Evolutionary conservation across 1,139 yeast species (phyloP), one percentile per base, ranked within the genome.

Genomic region (Taphrina deformans): DNA sequence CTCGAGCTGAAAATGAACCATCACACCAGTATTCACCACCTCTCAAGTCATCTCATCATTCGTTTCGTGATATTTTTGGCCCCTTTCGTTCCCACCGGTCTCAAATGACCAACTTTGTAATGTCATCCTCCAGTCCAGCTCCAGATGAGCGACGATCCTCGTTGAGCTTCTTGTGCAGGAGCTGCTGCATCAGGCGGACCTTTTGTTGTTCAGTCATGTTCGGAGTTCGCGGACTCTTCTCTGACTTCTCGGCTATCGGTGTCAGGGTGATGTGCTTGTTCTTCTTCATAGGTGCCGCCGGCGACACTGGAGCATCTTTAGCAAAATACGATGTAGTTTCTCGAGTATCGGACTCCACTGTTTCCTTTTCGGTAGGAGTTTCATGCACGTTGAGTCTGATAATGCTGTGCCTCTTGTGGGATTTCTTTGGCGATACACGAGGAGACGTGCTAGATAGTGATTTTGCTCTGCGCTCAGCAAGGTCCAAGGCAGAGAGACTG

Each of bases 401-500:
- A 21, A 59, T 41, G 51, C 56, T 48, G 40, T 59, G 63, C 18
- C 50, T 59, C 44, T 59, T 59, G 23, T 24, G 50, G 12, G 38
- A 14, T 38, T 41, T 51, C 16, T 52, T 26, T 6, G 62, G 62
- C 7, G 63, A 59, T 6, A 41, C 26, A 4, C 51, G 50, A 7
- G 61, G 51, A 1, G 63, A 59, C 1, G 50, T 50, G 21, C 45
- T 41, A 35, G 50, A 48, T n/a, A 35, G 21, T n/a, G 58, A n/a
- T 14, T 50, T 48, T 2, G 63, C 63, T 29, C 29, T 35, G 6
- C 63, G 55, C 33, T 48, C 55, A n/a, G 63, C 63, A 16, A 59
- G 52, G 31, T 66, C 67, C n/a, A 67, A 66, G 6, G 55, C 56
- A 16, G 61, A 46, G 6, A 67, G 48, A 40, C 67, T 66, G 77